phyloP scores from a whole-genome alignment of 768 basidiomycete species.

The Amanita phalloides region DNA sequence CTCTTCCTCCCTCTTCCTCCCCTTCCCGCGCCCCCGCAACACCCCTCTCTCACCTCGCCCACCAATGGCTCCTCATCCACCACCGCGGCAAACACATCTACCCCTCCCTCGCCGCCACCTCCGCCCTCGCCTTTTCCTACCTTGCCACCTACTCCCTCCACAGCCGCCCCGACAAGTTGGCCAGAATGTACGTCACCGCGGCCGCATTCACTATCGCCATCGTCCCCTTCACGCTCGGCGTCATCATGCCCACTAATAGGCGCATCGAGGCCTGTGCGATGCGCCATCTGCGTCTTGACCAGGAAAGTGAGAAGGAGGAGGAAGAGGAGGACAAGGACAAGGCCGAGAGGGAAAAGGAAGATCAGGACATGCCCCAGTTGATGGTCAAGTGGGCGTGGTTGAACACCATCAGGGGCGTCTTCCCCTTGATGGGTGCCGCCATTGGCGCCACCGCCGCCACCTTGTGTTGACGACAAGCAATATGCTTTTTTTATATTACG shows the following conservation, averaged over 20 bases:
- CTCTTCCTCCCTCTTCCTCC: background rate
- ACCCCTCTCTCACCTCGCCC: background rate
- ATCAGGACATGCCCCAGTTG: background rate
- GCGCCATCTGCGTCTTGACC: background rate
- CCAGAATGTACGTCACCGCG: background rate
- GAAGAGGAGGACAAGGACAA: background rate
- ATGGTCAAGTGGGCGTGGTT: conserved; percentile 2
- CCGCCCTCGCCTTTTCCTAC: background rate
- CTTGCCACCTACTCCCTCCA: background rate
- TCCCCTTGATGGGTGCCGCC: background rate
- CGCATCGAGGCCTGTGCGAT: background rate
- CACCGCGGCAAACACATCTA: background rate
- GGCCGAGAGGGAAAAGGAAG: background rate
- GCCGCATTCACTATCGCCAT: background rate
- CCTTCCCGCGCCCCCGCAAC: background rate
- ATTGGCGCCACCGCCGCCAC: background rate
- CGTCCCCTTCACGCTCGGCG: background rate
- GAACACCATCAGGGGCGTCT: background rate
- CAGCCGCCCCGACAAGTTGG: background rate
- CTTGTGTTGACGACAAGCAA: background rate
- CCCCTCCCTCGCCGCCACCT: background rate
- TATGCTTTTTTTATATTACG: too few relatives aligned
- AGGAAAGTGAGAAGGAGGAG: background rate
- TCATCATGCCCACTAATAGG: background rate
- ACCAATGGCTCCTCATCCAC: background rate